Percentiles rank a stretch among this genome's conserved stretches.
These are phyloP conservation scores for Fusarium praegraminearum DNA, from an alignment of 2,329 filamentous ascomycete species.

Conservation along the genomic window DNA sequence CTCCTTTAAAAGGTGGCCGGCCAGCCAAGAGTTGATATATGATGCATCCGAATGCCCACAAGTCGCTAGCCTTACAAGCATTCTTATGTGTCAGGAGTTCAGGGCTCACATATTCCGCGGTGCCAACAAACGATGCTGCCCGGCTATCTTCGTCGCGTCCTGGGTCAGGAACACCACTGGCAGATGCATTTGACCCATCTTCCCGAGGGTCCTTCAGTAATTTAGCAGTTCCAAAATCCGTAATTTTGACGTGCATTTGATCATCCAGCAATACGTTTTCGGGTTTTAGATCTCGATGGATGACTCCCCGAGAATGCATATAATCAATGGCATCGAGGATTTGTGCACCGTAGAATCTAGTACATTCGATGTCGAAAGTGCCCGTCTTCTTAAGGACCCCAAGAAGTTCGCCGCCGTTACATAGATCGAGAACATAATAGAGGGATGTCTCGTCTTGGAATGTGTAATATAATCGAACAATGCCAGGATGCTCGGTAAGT, in stretches of 20 bases:
- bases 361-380: constrained; percentile 95
- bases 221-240: constrained; percentile 98
- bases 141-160: constrained; percentile 72
- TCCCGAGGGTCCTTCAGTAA: constrained; percentile 68
- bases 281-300: constrained; percentile 95
- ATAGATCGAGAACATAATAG: constrained; percentile 96
- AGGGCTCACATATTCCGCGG: constrained; percentile 97
- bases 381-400: constrained; percentile 94
- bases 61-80: constrained; percentile 95
- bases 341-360: constrained; percentile 92
- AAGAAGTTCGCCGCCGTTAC: constrained; percentile 89
- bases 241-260: constrained; percentile 98
- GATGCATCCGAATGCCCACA: constrained; percentile 99
- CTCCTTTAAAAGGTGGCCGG: constrained; percentile 95
- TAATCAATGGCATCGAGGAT: constrained; percentile 97
- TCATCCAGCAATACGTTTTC: constrained; percentile 96
- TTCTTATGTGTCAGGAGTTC: constrained; percentile 97
- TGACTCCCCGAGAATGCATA: constrained; percentile 96
- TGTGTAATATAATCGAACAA: constrained; percentile 97
- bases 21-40: constrained; percentile 96
- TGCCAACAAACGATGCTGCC: constrained; percentile 95
- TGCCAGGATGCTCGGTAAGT: constrained; percentile 94
- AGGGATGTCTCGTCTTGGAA: constrained; percentile 97
- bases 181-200: constrained; percentile 53
- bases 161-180: constrained; percentile 54